Base-by-base conservation (phyloP, 768 basidiomycete species). In the Clitopilus passeckerianus region DNA sequence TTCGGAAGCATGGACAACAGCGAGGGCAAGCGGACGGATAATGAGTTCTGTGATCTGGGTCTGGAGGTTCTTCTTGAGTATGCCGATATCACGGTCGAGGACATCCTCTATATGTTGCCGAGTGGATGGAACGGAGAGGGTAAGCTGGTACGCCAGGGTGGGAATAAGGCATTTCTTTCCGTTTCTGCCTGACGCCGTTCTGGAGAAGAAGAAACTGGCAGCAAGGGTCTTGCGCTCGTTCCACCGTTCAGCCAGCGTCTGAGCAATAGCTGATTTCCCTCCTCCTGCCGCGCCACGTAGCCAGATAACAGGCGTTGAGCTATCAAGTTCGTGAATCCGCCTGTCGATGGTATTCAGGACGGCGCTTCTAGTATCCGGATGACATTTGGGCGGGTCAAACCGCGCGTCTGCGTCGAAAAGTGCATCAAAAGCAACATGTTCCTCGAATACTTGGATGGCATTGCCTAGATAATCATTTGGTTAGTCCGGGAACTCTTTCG, bases 231-330 rank as follows among this genome's bases (percentile, higher is more conserved):
- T 33, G 4, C 20, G 16, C 35, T 59, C 61, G 44, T 27, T 60
- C 12, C 20, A 58, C 6, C 53, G 54, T 16, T 61, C 64, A 23
- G 53, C 50, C 14, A 57, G 53, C 14, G 64, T 58, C 33, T 58
- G 57, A 20, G 44, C 24, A 16, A 58, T 58, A 12, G 41, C 57
- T 5, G 44, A 58, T 58, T 58, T 58, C 18, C 43, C 43, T 12
- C 24, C 37, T 34, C 57, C 43, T 14, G 44, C 43, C 5, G 57
- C 33, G 6, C 57, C 57, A 12, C 43, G 22, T 5, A 58, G 20
- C 41, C 57, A 58, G 22, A 43, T 22, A 12, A 58, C 33, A 16
- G 20, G 57, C 12, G 10, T 20, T 18, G 46, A 18, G 5, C 18
- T 18, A 10, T 50, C 46, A 16, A 18, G 18, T 18, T 50, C 10